Evolutionary conservation across 2,329 filamentous ascomycete species (phyloP).

Genomic region (Rhynchosporium agropyri): DNA sequence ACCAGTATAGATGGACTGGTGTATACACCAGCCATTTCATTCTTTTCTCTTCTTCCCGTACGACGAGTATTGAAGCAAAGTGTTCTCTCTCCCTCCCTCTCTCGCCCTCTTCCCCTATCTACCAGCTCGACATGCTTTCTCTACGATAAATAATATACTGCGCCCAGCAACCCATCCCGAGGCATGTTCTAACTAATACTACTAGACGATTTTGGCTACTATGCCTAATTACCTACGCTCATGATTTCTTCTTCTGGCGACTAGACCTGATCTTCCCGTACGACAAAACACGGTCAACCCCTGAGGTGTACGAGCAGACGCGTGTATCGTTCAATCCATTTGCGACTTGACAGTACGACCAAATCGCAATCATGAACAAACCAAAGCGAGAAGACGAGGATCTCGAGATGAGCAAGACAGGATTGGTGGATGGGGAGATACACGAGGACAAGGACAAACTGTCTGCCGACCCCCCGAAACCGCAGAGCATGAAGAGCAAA

Average conservation of each 20-base stretch:
- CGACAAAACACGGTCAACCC: not conserved
- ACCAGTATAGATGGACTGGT: no score
- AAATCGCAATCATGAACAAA: constrained; percentile 21
- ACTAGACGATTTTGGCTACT: not conserved
- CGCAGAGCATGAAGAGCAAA: constrained; percentile 23
- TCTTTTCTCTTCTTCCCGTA: not conserved
- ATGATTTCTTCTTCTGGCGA: not conserved
- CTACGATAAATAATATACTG: not conserved
- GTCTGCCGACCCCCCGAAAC: constrained; percentile 15
- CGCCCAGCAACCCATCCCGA: not conserved
- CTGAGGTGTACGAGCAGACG: not conserved
- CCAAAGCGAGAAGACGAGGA: constrained; percentile 29
- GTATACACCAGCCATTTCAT: not conserved
- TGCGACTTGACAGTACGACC: not conserved
- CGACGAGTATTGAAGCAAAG: not conserved
- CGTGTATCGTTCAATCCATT: not conserved
- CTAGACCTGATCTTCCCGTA: not conserved
- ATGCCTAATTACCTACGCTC: not conserved
- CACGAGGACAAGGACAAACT: constrained; percentile 15
- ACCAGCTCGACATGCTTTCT: no score
- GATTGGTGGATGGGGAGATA: constrained; percentile 28
- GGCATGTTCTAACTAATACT: not conserved
- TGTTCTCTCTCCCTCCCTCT: not conserved
- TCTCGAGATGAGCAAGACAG: constrained; percentile 35
- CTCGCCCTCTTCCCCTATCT: no score